Percentiles rank a stretch among this genome's conserved stretches.
phyloP scores from a whole-genome alignment of 1,284 basidiomycete genomes.

The Fomes fomentarius region DNA sequence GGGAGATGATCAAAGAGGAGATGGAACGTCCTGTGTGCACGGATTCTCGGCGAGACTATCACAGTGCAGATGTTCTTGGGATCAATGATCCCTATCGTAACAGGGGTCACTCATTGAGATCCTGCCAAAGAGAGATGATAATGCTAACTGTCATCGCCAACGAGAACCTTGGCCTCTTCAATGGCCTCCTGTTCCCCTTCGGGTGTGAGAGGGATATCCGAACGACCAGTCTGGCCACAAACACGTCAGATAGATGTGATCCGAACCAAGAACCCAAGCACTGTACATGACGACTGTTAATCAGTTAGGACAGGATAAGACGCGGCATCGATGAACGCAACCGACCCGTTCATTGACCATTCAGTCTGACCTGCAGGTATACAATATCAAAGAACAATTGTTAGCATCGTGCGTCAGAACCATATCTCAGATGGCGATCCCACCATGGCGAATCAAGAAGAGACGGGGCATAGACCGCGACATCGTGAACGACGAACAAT shows the following conservation, averaged over 20 bases:
- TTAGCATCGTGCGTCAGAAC: neutral
- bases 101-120: conserved; percentile 1
- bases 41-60: conserved; percentile 81
- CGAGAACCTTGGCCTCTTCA: conserved; percentile 64
- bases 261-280: neutral
- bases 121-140: neutral
- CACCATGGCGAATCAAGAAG: conserved; percentile 80
- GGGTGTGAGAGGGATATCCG: conserved; percentile 87
- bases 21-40: conserved; percentile 86
- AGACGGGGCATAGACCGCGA: conserved; percentile 69
- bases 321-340: conserved; percentile 11
- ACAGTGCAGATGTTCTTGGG: conserved; percentile 78
- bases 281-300: conserved; percentile 70
- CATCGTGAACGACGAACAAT: conserved; percentile 12
- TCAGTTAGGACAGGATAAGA: conserved; percentile 6
- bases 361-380: conserved; percentile 81
- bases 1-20: conserved; percentile 69
- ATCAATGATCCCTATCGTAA: conserved; percentile 71
- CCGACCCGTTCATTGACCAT: conserved; percentile 88
- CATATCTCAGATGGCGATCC: conserved; percentile 13
- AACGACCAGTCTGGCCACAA: conserved; percentile 73
- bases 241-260: conserved; percentile 6
- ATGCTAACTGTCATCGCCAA: conserved; percentile 77
- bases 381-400: neutral
- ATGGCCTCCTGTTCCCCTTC: conserved; percentile 79